Evolutionary conservation across 495 filamentous ascomycete species (phyloP).

Genomic region (Penicillium robsamsonii): DNA sequence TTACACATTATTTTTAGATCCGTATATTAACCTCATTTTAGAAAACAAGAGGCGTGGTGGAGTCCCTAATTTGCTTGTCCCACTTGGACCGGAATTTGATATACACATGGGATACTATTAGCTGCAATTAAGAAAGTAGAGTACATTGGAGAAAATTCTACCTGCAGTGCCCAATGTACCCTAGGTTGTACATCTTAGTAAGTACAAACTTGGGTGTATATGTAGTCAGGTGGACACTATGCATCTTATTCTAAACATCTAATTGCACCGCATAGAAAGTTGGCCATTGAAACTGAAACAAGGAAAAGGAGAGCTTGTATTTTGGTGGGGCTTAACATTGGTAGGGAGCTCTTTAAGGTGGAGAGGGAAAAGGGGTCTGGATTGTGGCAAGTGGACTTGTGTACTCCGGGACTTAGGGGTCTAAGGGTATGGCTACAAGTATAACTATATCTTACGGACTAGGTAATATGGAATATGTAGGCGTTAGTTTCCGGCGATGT

Average conservation of each 20-base stretch:
- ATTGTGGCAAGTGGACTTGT: not conserved
- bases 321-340: not conserved
- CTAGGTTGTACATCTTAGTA: too few species aligned
- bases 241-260: not conserved
- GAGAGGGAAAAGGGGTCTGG: conserved; percentile 4
- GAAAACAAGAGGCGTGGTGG: not conserved
- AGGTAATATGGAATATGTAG: too few species aligned
- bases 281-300: not conserved
- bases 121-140: too few species aligned
- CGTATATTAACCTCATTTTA: not conserved
- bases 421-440: not conserved
- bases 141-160: not conserved
- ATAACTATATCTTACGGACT: too few species aligned
- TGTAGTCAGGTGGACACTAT: not conserved
- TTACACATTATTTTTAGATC: not conserved
- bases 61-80: not conserved
- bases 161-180: not conserved
- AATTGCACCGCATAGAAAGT: not conserved
- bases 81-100: conserved; percentile 1
- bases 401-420: conserved; percentile 1
- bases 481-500: not conserved
- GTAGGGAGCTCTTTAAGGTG: not conserved
- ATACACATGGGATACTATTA: too few species aligned
- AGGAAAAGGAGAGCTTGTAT: conserved; percentile 5
- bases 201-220: too few species aligned